phyloP scores from a whole-genome alignment of 768 basidiomycete genomes.

The Auriscalpium vulgare region DNA sequence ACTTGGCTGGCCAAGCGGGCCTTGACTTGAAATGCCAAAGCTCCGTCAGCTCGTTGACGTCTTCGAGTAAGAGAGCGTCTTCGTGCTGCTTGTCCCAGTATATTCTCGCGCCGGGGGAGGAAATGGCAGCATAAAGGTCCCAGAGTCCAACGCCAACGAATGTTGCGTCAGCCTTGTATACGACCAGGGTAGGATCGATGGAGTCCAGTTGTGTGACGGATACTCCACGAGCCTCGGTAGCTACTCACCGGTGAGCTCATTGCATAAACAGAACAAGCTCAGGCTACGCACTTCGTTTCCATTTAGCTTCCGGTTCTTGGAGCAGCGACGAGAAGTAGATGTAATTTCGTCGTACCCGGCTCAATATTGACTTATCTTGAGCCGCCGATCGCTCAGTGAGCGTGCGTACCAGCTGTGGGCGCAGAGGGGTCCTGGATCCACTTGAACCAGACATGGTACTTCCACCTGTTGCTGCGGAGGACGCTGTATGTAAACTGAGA shows the following conservation, averaged over 20 bases:
- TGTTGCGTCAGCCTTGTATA: constrained; percentile 93
- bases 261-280: constrained; percentile 2
- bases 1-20: constrained; percentile 92
- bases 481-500: constrained; percentile 58
- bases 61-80: constrained; percentile 78
- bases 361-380: constrained; percentile 77
- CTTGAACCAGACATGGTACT: constrained; percentile 16
- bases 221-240: constrained; percentile 81
- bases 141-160: constrained; percentile 94
- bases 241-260: constrained; percentile 28
- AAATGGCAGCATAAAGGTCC: constrained; percentile 86
- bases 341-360: constrained; percentile 85
- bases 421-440: constrained; percentile 17
- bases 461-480: constrained; percentile 40
- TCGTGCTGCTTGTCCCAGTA: constrained; percentile 91
- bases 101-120: constrained; percentile 73
- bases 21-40: constrained; percentile 91
- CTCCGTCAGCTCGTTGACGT: constrained; percentile 85
- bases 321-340: constrained; percentile 96
- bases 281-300: constrained; percentile 70
- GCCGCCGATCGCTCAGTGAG: constrained; percentile 44
- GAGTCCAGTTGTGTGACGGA: constrained; percentile 94
- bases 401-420: constrained; percentile 28
- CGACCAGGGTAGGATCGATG: constrained; percentile 92
- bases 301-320: constrained; percentile 97